Base-by-base conservation (phyloP, 1,139 yeast species). In the Saccharomycopsis crataegensis region DNA sequence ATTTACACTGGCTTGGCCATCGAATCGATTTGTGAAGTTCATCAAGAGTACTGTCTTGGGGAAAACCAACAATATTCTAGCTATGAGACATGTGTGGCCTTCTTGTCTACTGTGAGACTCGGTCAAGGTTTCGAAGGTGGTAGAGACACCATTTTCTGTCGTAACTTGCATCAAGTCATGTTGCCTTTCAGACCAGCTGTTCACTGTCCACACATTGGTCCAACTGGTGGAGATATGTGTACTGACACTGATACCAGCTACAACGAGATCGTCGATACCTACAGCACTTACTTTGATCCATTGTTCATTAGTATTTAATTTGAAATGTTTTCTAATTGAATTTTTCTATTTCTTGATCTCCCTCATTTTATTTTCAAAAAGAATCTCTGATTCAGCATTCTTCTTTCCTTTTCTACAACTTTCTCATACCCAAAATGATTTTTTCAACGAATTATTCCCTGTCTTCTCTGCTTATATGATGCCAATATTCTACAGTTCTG, bases 171-270 rank as follows among this genome's bases (percentile, higher is more conserved):
- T 51, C 62, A 62, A 57, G 56, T 59, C n/a, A 60, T 62, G 64
- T 54, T 62, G 34, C 52, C 57, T 5, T 59, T 55, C 46, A 52
- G 64, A 51, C 63, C 64, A 6, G 8, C 33, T 4, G 62, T 61
- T 14, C 64, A 62, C 48, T 62, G 64, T 57, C 56, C 61, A 11
- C 64, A 62, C 37, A 51, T 61, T 47, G 65, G 64, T 7, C 62
- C 63, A 11, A 33, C 56, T 28, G 64, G 64, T 44, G 62, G 63
- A 51, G 64, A 56, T 41, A 62, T 62, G 64, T 62, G 64, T 49
- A 45, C 56, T 33, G 62, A 62, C 49, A 51, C 49, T 31, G 61
- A 57, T 33, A 57, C 58, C 4, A 55, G 36, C 8, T 61, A 57
- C 40, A 46, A 49, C 17, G 48, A 48, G 3, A 55, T 52, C 8